Conservation (phyloP, 2,329 filamentous ascomycete species). For the Zalaria sp. region DNA sequence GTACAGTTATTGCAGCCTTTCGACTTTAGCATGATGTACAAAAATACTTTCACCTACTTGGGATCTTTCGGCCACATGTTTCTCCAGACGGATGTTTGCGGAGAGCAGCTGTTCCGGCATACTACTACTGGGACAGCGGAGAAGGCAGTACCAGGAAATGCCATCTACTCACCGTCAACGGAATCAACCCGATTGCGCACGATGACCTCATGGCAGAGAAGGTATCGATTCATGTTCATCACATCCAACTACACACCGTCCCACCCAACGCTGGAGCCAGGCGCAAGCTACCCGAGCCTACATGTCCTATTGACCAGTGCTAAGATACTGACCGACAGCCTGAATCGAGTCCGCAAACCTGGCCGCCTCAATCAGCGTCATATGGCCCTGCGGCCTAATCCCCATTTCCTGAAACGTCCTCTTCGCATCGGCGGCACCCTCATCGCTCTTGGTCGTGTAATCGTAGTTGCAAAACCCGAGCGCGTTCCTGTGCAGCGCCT, state of each 20-base stretch:
- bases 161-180: too few relatives aligned
- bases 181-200: too few relatives aligned
- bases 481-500: constrained; percentile 68
- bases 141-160: too few relatives aligned
- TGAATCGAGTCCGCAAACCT: constrained; percentile 67
- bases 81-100: too few relatives aligned
- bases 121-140: too few relatives aligned
- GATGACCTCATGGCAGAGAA: too few relatives aligned
- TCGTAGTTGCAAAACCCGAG: constrained; percentile 55
- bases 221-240: too few relatives aligned
- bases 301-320: not conserved
- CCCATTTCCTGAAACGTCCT: constrained; percentile 89
- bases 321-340: constrained; percentile 59
- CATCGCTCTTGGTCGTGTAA: constrained; percentile 64
- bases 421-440: constrained; percentile 78
- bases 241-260: too few relatives aligned
- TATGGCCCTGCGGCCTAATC: constrained; percentile 66
- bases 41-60: not conserved
- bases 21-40: not conserved
- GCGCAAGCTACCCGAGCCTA: too few relatives aligned
- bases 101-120: too few relatives aligned
- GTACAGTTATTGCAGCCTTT: not conserved
- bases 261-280: too few relatives aligned
- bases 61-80: too few relatives aligned
- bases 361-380: constrained; percentile 71